Evolutionary conservation across 352 stramenopile species (phyloP), one percentile per base, ranked within the genome.

Genomic region (Pseudoperonospora humuli): DNA sequence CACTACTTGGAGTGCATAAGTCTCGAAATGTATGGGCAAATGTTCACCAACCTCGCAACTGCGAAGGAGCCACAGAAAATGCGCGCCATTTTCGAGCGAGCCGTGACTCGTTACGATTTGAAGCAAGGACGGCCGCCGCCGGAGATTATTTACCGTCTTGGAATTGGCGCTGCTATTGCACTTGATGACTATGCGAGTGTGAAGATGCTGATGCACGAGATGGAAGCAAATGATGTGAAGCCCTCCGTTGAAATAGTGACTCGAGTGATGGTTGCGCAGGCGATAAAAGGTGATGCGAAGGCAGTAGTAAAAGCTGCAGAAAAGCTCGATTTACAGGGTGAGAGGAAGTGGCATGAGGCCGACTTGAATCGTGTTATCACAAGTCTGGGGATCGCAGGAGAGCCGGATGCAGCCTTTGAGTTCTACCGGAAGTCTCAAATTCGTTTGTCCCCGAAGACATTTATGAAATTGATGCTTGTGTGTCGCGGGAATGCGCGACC

Each of bases 71-170:
- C 25, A 2, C 19, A 58, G 17, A 38, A 29, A 18, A 69, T 68
- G 40, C 52, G 45, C 7, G 37, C 19, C 9, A 57, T 71, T 41
- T 79, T 61, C 20, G 49, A 70, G 39, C 45, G 54, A 40, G 54
- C 49, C 13, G 53, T 57, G 34, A 39, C 31, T 9, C 44, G 53
- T 20, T 75, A 60, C 39, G 45, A 68, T 46, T 45, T 34, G 6
- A 39, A 64, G 10, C 37, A 45, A 39, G 47, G 53, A 15, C 43
- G 39, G 13, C 39, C 28, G 0, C 50, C 57, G 7, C 64, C 67
- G 1, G 73, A 84, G 40, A 70, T 88, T 19, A 58, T 86, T 37
- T 83, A 80, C 29, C 70, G 70, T 44, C 68, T 75, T 29, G 68
- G 75, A 11, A 62, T 77, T 13, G 64, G 64, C 10, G 70, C 61